phyloP scores from a whole-genome alignment of 2,329 filamentous ascomycete genomes.

The Penicillium sp. region DNA sequence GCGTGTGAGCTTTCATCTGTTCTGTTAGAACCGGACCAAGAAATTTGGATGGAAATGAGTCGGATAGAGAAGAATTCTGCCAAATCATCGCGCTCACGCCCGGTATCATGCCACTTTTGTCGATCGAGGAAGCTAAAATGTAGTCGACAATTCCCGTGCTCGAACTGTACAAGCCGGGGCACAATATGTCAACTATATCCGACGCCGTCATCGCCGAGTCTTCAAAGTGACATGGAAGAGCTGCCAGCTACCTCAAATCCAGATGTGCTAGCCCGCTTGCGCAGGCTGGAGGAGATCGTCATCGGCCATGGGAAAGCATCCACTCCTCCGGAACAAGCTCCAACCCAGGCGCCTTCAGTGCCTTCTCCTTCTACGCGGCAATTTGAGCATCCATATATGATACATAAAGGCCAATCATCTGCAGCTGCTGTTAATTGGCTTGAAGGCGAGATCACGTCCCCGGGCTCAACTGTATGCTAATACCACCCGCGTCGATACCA shows the following conservation, averaged over 20 bases:
- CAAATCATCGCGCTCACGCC: slow-evolving; percentile 20
- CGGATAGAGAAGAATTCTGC: slow-evolving; percentile 13
- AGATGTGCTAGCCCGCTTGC: slow-evolving; percentile 17
- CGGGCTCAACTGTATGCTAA: slow-evolving; percentile 11
- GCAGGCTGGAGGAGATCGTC: slow-evolving; percentile 19
- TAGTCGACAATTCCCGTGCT: slow-evolving; percentile 53
- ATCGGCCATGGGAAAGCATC: slow-evolving; percentile 3
- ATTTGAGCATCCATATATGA: background rate
- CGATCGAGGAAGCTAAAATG: slow-evolving; percentile 52
- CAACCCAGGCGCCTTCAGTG: background rate
- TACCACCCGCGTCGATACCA: background rate
- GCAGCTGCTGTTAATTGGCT: slow-evolving; percentile 15
- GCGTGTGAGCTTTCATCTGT: background rate
- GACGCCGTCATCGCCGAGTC: background rate
- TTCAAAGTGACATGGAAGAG: background rate
- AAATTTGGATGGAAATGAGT: slow-evolving; percentile 3
- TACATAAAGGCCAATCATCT: background rate
- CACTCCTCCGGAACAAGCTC: background rate
- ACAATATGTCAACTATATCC: slow-evolving; percentile 27
- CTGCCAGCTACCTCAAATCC: background rate
- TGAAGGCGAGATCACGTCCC: slow-evolving; percentile 16
- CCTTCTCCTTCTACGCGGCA: background rate
- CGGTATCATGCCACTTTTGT: slow-evolving; percentile 40
- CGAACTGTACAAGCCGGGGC: slow-evolving; percentile 44
- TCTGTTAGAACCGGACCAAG: background rate